A percentile compares a stretch with the other conserved stretches of the same genome.
phyloP scores from a whole-genome alignment of 805 yeast species.

The Candida ulmi region DNA sequence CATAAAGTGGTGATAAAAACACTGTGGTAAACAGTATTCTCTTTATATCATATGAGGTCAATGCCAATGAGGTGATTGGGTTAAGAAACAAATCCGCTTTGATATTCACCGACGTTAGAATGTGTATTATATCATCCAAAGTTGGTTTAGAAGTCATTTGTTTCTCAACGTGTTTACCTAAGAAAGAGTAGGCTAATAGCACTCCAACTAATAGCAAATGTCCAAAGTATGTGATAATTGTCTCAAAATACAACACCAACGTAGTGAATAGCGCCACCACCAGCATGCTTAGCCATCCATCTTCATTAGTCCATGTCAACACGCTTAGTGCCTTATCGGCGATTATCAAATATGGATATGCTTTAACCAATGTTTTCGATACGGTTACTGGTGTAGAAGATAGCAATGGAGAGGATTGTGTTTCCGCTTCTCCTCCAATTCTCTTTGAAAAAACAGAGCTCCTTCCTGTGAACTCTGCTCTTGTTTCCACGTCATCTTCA shows the following conservation, averaged over 20 bases:
- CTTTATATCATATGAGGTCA: slow-evolving; percentile 73
- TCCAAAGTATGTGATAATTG: slow-evolving; percentile 74
- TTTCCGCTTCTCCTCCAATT: slow-evolving; percentile 20
- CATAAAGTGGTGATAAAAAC: slow-evolving; percentile 80
- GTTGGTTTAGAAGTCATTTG: slow-evolving; percentile 69
- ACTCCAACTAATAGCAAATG: slow-evolving; percentile 65
- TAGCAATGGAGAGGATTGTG: slow-evolving; percentile 61
- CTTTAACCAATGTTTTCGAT: slow-evolving; percentile 71
- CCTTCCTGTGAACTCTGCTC: slow-evolving; percentile 36
- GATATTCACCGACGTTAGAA: slow-evolving; percentile 66
- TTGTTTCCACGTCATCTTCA: slow-evolving; percentile 27
- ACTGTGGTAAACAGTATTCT: slow-evolving; percentile 79
- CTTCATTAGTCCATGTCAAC: slow-evolving; percentile 88
- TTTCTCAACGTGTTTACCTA: slow-evolving; percentile 50
- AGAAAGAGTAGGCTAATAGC: slow-evolving; percentile 52
- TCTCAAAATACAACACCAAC: slow-evolving; percentile 70
- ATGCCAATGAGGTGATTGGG: slow-evolving; percentile 72
- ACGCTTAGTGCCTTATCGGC: slow-evolving; percentile 66
- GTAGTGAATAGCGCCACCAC: slow-evolving; percentile 50
- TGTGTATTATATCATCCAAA: slow-evolving; percentile 77
- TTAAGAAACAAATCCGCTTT: slow-evolving; percentile 72
- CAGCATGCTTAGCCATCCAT: slow-evolving; percentile 68
- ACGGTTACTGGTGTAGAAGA: slow-evolving; percentile 89
- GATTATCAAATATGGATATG: slow-evolving; percentile 80
- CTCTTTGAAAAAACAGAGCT: slow-evolving; percentile 17